Conservation (phyloP, 805 yeast species). For the Candida coleopterorum region DNA sequence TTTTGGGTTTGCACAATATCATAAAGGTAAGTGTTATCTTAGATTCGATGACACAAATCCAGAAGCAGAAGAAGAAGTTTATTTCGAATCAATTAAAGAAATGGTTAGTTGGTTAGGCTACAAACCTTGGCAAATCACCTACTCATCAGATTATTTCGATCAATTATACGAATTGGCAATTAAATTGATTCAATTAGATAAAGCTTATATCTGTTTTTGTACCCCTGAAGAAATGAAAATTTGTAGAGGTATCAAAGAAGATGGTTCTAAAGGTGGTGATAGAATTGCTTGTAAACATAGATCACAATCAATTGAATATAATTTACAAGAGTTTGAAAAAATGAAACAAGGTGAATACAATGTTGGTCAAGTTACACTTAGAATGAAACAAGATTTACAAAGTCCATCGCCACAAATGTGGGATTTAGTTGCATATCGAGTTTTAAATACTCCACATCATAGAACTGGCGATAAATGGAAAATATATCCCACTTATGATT, state of each 20-base stretch:
- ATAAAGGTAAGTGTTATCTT: constrained; percentile 84
- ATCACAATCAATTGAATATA: constrained; percentile 63
- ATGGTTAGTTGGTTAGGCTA: constrained; percentile 95
- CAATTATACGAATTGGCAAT: constrained; percentile 86
- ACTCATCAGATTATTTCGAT: constrained; percentile 94
- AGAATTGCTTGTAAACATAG: constrained; percentile 82
- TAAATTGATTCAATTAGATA: constrained; percentile 60
- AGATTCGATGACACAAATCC: constrained; percentile 98
- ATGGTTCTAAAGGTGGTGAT: constrained; percentile 92
- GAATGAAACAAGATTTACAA: constrained; percentile 91
- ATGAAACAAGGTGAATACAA: constrained; percentile 88
- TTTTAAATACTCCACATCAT: constrained; percentile 86
- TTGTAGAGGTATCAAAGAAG: constrained; percentile 85
- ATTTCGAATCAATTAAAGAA: constrained; percentile 75
- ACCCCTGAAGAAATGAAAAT: constrained; percentile 86
- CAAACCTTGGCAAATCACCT: constrained; percentile 88
- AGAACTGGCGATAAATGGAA: constrained; percentile 97
- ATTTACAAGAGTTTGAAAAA: constrained; percentile 73
- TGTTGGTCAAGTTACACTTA: constrained; percentile 88
- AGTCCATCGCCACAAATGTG: constrained; percentile 99
- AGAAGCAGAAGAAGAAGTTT: constrained; percentile 94
- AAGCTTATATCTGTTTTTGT: constrained; percentile 91
- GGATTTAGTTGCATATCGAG: constrained; percentile 98
- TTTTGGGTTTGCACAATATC: constrained; percentile 90
- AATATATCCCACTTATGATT: constrained; percentile 97